These are phyloP conservation scores for Plasmopara halstedii DNA, from an alignment of 352 stramenopile genomes.

Conservation along the genomic window DNA sequence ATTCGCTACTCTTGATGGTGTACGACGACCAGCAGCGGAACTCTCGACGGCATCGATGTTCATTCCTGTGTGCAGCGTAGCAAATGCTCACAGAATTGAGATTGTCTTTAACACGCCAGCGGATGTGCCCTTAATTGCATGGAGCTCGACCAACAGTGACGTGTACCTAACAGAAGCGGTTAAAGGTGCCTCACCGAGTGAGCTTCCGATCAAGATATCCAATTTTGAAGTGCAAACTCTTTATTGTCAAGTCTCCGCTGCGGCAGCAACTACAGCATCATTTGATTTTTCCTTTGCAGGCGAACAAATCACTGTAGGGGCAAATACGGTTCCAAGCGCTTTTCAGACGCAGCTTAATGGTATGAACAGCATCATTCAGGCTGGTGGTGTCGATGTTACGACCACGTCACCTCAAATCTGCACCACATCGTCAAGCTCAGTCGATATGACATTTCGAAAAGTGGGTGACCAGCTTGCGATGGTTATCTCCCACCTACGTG, in stretches of 20 bases:
- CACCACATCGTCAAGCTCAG: constrained; percentile 15
- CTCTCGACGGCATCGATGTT: constrained; percentile 26
- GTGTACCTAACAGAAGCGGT: constrained; percentile 52
- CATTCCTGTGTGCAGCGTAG: constrained; percentile 52
- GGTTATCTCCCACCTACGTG: constrained; percentile 28
- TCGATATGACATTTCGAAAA: constrained; percentile 39
- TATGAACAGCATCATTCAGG: constrained; percentile 25
- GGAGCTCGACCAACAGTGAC: constrained; percentile 49
- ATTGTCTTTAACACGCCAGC: constrained; percentile 59
- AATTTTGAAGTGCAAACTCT: constrained; percentile 60
- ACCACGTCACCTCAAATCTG: constrained; percentile 30
- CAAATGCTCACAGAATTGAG: constrained; percentile 24
- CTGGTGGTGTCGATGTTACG: constrained; percentile 46
- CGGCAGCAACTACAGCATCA: constrained; percentile 18
- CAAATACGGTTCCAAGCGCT: constrained; percentile 22
- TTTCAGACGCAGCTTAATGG: constrained; percentile 50
- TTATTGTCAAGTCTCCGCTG: constrained; percentile 36
- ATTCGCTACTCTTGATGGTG: constrained; percentile 21
- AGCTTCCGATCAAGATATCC: constrained; percentile 32
- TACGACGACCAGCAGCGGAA: constrained; percentile 14
- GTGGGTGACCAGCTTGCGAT: constrained; percentile 43
- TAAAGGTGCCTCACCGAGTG: constrained; percentile 31
- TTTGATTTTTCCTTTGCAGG: constrained; percentile 49
- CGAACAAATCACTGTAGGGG: constrained; percentile 26
- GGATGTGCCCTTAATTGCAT: constrained; percentile 42